These are phyloP conservation scores for Trichoderma hamatum DNA, from an alignment of 2,329 filamentous ascomycete species.

Conservation along the genomic window DNA sequence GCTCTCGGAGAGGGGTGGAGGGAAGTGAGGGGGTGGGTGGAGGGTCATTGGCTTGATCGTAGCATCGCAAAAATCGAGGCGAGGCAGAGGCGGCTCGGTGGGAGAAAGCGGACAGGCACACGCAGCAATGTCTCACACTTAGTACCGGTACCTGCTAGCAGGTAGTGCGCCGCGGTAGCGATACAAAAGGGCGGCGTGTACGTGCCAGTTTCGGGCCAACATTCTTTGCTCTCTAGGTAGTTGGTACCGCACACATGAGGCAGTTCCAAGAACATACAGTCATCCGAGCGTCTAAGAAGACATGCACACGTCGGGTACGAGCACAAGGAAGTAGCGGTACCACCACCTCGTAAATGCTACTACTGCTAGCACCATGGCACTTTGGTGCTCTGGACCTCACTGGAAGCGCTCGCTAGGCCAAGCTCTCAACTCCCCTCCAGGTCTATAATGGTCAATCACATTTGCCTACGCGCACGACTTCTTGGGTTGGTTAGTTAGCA, in stretches of 20 bases:
- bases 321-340: too few relatives aligned
- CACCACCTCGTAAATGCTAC: too few relatives aligned
- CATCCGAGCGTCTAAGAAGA: not conserved
- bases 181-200: too few relatives aligned
- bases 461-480: not conserved
- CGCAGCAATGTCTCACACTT: not conserved
- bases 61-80: constrained; percentile 12
- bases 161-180: too few relatives aligned
- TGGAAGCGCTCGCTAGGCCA: not conserved
- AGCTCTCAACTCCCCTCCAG: not conserved
- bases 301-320: too few relatives aligned
- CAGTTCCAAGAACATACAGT: not conserved
- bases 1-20: constrained; percentile 17
- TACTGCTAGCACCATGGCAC: too few relatives aligned
- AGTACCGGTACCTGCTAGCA: too few relatives aligned
- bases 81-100: constrained; percentile 22
- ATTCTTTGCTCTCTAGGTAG: not conserved
- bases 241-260: not conserved
- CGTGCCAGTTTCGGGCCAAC: not conserved
- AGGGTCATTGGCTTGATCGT: constrained; percentile 11
- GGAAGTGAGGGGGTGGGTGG: constrained; percentile 23
- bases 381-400: not conserved
- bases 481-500: not conserved
- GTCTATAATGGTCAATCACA: not conserved
- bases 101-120: constrained; percentile 25